Base-by-base conservation (phyloP, 495 filamentous ascomycete species). In the Hamigera avellanea region DNA sequence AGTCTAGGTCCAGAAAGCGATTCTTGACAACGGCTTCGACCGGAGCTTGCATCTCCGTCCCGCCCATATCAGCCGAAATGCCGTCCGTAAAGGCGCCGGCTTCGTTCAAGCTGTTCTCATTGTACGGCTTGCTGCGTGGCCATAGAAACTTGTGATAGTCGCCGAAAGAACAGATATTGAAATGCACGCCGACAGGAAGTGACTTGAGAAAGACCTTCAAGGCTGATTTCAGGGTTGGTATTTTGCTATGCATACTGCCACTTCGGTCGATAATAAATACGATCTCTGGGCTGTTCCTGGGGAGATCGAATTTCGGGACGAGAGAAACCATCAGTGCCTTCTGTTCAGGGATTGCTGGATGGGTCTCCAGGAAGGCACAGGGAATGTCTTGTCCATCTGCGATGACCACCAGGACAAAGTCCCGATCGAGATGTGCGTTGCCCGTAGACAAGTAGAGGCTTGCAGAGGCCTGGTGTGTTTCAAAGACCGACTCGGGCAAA, bases 131-230 rank as follows among this genome's bases (percentile, higher is more conserved):
- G 27, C 75, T 80, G 7, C 60, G 65, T 0, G 52, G 30, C 70
- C 80, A 87, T 9, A 87, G 59, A 38, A 80, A 75, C 0, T 53
- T 48, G 42, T 70, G 44, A 0, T 13, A 10, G 14, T 36, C 57
- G 8, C 81, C 81, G 41, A 86, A 86, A 1, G 75, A 81, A 53
- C 74, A 79, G 39, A 86, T 83, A 52, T 86, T 84, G 62, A 86
- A 86, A 47, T 70, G 73, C 34, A 75, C 57, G 0, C 78, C 78
- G 1, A 75, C 41, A 1, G 81, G 80, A 12, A 86, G 53, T 0
- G 75, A 80, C 43, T 81, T 83, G 21, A 86, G 59, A 43, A 86
- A 80, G n/a, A 83, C 54, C 2, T 62, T 62, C 17, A 86, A 59
- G 2, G 80, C 80, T 6, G 66, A 58, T 12, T 66, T 49, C 17